Conservation (phyloP, 2,329 filamentous ascomycete genomes). For the Ophiognomonia clavigignenti-juglandacearum region DNA sequence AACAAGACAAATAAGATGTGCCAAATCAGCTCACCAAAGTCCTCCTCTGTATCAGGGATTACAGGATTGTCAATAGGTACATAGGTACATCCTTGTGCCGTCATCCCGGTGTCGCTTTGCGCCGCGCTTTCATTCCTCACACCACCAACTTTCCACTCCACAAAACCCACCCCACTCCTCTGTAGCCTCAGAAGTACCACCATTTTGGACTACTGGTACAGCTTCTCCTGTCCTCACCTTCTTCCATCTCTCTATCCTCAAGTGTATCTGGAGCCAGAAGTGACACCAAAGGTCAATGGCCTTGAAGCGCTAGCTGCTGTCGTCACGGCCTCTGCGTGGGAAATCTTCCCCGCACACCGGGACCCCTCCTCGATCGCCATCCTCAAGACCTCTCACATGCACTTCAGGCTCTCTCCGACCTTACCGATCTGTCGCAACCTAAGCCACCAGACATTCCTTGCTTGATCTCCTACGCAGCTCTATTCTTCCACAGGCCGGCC, state of each 20-base stretch:
- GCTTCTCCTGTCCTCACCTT: too few species aligned
- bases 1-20: too few species aligned
- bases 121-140: not conserved
- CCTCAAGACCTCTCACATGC: slow-evolving; percentile 1
- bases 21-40: too few species aligned
- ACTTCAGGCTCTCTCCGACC: slow-evolving; percentile 15
- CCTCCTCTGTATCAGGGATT: too few species aligned
- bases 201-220: too few species aligned
- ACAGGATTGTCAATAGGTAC: too few species aligned
- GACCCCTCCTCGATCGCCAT: slow-evolving; percentile 12
- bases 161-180: too few species aligned
- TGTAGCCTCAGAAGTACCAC: too few species aligned
- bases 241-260: too few species aligned
- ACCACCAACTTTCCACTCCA: too few species aligned
- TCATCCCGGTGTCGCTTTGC: not conserved
- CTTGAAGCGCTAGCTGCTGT: slow-evolving; percentile 50
- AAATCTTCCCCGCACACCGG: slow-evolving; percentile 27
- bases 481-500: not conserved
- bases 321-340: slow-evolving; percentile 41
- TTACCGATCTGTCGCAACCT: not conserved
- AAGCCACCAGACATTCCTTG: not conserved
- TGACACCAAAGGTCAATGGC: slow-evolving; percentile 44
- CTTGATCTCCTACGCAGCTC: not conserved
- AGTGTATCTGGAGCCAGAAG: not conserved
- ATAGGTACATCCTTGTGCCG: not conserved